Conservation (phyloP, 2,329 filamentous ascomycete genomes). For the Zasmidium citrigriseum region DNA sequence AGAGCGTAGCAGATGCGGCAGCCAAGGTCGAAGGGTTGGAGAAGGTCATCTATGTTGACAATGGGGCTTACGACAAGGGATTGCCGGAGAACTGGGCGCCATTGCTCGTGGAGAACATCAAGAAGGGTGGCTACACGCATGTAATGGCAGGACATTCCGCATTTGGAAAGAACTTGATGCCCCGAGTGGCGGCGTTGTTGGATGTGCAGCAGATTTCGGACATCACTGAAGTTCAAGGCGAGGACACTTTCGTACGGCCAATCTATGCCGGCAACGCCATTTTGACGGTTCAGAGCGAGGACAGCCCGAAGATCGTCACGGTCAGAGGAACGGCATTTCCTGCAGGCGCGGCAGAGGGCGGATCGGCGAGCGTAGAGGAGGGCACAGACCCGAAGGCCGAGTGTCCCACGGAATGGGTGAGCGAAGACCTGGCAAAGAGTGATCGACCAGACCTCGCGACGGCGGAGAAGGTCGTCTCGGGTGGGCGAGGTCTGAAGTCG, state of each 20-base stretch:
- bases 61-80: conserved; percentile 88
- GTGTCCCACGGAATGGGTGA: conserved; percentile 81
- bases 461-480: conserved; percentile 87
- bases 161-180: conserved; percentile 94
- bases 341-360: conserved; percentile 68
- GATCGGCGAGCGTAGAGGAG: conserved; percentile 74
- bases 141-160: conserved; percentile 88
- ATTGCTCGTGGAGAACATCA: conserved; percentile 91
- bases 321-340: conserved; percentile 92
- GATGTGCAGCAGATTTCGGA: conserved; percentile 94
- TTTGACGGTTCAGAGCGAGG: conserved; percentile 87
- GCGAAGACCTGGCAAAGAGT: conserved; percentile 87
- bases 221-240: conserved; percentile 80
- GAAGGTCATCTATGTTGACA: conserved; percentile 88
- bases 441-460: conserved; percentile 91
- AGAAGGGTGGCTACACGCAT: conserved; percentile 91
- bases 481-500: conserved; percentile 91
- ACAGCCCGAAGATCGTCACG: conserved; percentile 84
- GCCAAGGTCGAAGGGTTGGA: conserved; percentile 88
- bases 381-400: conserved; percentile 81
- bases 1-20: conserved; percentile 75
- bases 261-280: conserved; percentile 99
- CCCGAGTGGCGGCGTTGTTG: conserved; percentile 84
- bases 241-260: conserved; percentile 92
- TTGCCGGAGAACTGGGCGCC: conserved; percentile 94